These are phyloP conservation scores for Syzygium aromaticum DNA, from an alignment of 345 rosid genomes.

Conservation along the genomic window DNA sequence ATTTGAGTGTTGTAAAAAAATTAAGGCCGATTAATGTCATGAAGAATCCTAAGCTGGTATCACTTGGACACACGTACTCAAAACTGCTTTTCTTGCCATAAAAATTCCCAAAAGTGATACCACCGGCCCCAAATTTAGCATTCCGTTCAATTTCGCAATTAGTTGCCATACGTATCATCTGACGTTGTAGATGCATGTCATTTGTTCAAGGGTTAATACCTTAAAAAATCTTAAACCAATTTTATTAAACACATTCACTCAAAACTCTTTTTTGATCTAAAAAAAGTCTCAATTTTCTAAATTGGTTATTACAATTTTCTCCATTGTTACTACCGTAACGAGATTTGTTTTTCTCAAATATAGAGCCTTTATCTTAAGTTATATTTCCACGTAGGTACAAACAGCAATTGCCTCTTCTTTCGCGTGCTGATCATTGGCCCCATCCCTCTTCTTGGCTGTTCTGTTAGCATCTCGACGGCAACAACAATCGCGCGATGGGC, in stretches of 20 bases:
- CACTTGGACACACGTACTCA: background rate
- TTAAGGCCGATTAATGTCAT: background rate
- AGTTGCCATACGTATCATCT: background rate
- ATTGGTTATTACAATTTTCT: background rate
- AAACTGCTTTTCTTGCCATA: background rate
- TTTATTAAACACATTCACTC: background rate
- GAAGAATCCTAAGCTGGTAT: background rate
- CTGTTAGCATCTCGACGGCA: no score
- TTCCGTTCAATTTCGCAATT: background rate
- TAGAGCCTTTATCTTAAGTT: background rate
- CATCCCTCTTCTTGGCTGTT: no score
- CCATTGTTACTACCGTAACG: background rate
- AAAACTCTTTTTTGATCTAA: background rate
- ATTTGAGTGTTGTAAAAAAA: background rate
- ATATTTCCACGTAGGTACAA: background rate
- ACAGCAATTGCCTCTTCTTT: background rate
- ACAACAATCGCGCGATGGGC: no score
- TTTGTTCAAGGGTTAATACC: background rate
- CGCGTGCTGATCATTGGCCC: no score
- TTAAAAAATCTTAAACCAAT: background rate
- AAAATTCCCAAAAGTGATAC: background rate
- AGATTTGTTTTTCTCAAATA: background rate
- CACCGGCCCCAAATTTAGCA: background rate
- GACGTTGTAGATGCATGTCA: background rate
- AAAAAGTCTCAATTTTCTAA: background rate